These are phyloP conservation scores for Breviolum minutum DNA, from an alignment of 73 alveolate species.

Conservation along the genomic window DNA sequence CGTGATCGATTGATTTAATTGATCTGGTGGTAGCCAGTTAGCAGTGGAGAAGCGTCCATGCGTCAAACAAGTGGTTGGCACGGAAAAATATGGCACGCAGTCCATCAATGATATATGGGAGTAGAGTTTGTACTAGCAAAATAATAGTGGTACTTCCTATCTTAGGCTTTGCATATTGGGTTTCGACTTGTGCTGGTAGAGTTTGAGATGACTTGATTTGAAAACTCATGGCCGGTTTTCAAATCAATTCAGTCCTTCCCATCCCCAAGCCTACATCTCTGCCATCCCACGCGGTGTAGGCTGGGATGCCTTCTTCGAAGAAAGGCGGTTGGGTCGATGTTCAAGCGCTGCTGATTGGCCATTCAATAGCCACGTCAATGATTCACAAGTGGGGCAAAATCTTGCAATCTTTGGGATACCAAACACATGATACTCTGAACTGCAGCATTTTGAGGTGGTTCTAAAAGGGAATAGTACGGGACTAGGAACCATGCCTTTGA, in stretches of 20 bases:
- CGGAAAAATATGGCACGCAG: background rate
- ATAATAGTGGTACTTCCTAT: background rate
- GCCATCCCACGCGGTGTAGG: no score
- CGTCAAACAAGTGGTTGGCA: background rate
- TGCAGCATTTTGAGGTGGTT: background rate
- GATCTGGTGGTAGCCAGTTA: no score
- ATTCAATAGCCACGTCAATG: no score
- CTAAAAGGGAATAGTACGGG: background rate
- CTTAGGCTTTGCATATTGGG: no score
- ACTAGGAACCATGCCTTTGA: background rate
- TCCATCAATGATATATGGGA: background rate
- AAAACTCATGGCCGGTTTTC: background rate
- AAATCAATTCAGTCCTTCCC: background rate
- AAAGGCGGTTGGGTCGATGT: no score
- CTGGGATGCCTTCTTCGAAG: background rate
- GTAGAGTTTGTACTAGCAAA: no score
- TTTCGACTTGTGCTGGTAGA: no score
- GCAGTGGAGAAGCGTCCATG: constrained; percentile 48
- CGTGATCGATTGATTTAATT: background rate
- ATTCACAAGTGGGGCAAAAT: no score
- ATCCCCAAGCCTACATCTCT: no score
- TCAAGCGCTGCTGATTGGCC: no score
- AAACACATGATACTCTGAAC: background rate
- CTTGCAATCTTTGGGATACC: no score
- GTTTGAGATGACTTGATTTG: no score